phyloP scores from a whole-genome alignment of 176 grass and related monocot species.

The Calamus simplicifolius region DNA sequence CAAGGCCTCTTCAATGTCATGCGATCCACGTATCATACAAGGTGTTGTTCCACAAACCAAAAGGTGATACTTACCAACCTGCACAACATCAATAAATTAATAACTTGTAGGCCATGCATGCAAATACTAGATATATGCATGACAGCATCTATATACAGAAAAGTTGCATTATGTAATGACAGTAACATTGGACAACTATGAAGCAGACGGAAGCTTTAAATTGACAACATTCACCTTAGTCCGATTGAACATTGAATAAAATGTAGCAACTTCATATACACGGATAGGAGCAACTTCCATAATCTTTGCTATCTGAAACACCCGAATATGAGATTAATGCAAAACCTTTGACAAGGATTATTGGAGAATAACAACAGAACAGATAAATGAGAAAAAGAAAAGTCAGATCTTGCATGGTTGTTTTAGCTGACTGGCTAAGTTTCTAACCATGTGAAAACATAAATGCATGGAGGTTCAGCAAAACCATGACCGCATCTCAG shows the following conservation, averaged over 20 bases:
- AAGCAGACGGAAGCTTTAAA: no score
- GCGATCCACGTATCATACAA: slow-evolving; percentile 97
- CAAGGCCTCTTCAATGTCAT: slow-evolving; percentile 79
- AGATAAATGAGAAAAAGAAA: background rate
- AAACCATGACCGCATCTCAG: no score
- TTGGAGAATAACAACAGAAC: background rate
- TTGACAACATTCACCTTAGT: slow-evolving; percentile 44
- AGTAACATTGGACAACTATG: no score
- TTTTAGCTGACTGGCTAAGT: no score
- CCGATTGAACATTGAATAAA: slow-evolving; percentile 96
- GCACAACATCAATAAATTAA: slow-evolving; percentile 3
- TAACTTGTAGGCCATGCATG: background rate
- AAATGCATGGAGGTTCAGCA: no score
- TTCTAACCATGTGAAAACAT: no score
- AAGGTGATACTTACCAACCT: slow-evolving; percentile 99
- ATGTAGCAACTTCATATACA: slow-evolving; percentile 99
- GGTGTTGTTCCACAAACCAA: slow-evolving; percentile 97
- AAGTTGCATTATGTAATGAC: no score
- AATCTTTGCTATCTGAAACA: slow-evolving; percentile 76
- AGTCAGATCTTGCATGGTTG: background rate
- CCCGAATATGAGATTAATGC: background rate
- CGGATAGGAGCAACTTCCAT: slow-evolving; percentile 83
- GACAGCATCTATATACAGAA: no score
- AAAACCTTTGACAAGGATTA: no score
- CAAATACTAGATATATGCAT: no score